Base-by-base conservation (phyloP, 75 land plant species). In the Picea sitchensis region DNA sequence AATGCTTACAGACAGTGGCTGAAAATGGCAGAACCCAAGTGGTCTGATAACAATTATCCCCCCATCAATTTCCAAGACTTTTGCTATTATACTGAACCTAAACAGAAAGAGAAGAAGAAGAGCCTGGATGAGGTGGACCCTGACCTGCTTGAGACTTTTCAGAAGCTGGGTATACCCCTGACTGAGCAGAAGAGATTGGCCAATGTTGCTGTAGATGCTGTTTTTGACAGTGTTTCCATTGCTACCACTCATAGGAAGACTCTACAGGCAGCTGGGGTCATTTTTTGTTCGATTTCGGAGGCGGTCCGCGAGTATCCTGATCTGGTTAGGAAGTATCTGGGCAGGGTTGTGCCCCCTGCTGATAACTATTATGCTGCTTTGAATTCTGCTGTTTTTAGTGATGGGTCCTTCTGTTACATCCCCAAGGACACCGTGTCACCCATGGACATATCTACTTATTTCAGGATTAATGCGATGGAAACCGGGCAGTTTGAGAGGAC, bases 401-500 rank as follows among this genome's bases (percentile, higher is more conserved):
- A 98, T 84, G 99, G 99, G 5, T 98, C 99, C 47, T 98, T 98
- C 80, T 90, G 92, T 84, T 98, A 98, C 65, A 82, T 98, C 14
- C 99, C 99, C 1, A 98, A 98, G 81, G 91, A 91, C 78, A 93
- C 94, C 0, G 89, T 86, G 20, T 98, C 90, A 26, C 99, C 99
- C 14, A 98, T 98, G 99, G 98, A 90, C 57, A 98, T 98, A 44
- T 95, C 98, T 0, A 98, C 99, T 12, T 98, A 98, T 79, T 98
- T 98, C 71, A 77, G 98, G 79, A 98, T 95, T 15, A 98, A 98
- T 80, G 90, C 98, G 0, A 77, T 89, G 83, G 98, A 98, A 72
- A 98, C 98, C 0, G 99, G 99, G 30, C 96, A 98, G 65, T 98
- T 98, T 82, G 99, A 98, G 88, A 77, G 99, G 78, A 98, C 99